Base-by-base conservation (phyloP, 2,329 filamentous ascomycete species). In the Nemania abortiva region DNA sequence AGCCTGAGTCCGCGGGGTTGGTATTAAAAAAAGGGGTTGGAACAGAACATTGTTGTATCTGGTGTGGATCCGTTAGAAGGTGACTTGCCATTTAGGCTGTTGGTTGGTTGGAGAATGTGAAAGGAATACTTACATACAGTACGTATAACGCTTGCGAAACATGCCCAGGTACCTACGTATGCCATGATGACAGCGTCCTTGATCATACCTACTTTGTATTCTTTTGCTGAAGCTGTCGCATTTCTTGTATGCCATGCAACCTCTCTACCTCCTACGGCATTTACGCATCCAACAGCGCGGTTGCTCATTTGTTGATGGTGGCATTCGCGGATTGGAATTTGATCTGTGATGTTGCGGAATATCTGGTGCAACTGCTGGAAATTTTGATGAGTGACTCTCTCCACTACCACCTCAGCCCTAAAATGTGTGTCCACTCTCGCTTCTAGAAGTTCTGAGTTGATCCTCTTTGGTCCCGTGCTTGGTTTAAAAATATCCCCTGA, bases 51-150 rank as follows among this genome's bases (percentile, higher is more conserved):
- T 52, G 68, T 63, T 56, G 64, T 59, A 64, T 31, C 52, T 62
- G 42, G 39, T 65, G 68, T 68, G 68, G 68, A 65, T 58, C 68
- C 53, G 56, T 58, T 57, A 29, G 31, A 65, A 37, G 64, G 49
- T 45, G 55, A 62, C 65, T 73, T 74, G 70, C 71, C 63, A 70
- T 77, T 77, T 77, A 75, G 75, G 74, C 74, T 76, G 70, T 74
- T 71, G 68, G 72, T 72, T 71, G 68, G 72, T 71, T 76, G 74
- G 70, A 75, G 72, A 57, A 60, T 69, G 70, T 65, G 69, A 63
- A 47, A 58, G 45, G 34, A 60, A 53, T 66, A 57, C 22, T 31
- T 37, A 53, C 56, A 29, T 22, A 27, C 20, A 56, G 20, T 47
- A 57, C 34, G 58, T 29, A 50, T 63, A 31, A 34, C 58, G 42